Evolutionary conservation across 1,284 basidiomycete genomes (phyloP), one percentile per base, ranked within the genome.

Genomic region (Farysia itapuensis): DNA sequence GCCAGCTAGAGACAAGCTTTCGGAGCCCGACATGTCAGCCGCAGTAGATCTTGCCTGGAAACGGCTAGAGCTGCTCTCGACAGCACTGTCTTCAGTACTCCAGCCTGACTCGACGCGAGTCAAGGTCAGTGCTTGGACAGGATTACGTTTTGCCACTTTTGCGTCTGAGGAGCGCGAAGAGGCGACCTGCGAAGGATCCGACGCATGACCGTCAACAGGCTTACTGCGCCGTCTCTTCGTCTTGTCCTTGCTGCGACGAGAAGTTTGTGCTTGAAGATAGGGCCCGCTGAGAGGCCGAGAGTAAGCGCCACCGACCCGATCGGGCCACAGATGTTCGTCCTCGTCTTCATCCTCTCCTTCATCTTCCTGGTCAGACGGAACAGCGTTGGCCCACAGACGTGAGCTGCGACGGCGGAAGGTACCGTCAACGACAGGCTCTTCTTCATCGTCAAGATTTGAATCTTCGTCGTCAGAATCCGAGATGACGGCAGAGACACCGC

Each of bases 241-340:
- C 0, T 25, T 31, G 2, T 40, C 40, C 32, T 60, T 54, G 30
- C 46, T 42, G 19, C 50, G 45, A 18, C 47, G 51, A 35, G 32
- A 16, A 12, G 43, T 23, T 4, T 19, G 20, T 12, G 35, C 4
- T 14, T 19, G 16, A 8, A 5, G 20, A 9, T 11, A n/a, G n/a
- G 26, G 26, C n/a, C 25, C 25, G 25, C 9, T 20, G 6, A 36
- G 19, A 7, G 52, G 63, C 14, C 66, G 58, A 21, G 54, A 57
- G 37, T 50, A 67, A 16, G 67, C 67, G 12, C 66, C 67, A 7
- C 54, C 67, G 14, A 66, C 63, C 28, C 42, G 50, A 12, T 68
- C 59, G 8, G 59, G 59, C 59, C 59, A 63, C 5, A 52, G 29
- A 13, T 26, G 41, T 5, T 56, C 48, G 28, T 56, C 43, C 19